These are phyloP conservation scores for Wallacemonas sp. DNA, from an alignment of 208 protist species.

Conservation along the genomic window DNA sequence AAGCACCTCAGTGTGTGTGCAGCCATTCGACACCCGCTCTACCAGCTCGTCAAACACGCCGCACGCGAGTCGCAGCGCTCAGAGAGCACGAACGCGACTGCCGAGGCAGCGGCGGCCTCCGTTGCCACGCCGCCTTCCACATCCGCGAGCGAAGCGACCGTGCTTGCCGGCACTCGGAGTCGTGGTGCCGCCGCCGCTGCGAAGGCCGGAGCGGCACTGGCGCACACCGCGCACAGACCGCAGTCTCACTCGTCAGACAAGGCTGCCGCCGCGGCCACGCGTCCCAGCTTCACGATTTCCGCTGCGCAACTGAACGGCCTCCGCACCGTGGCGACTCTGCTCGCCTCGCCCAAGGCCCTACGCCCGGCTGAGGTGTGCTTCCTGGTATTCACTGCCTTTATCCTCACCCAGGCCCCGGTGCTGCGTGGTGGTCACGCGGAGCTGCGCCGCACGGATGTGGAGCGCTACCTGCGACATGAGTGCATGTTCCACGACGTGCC, in stretches of 20 bases:
- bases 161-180: too few species aligned
- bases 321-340: slow-evolving; percentile 1
- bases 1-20: slow-evolving; percentile 75
- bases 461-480: slow-evolving; percentile 45
- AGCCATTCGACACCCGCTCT: slow-evolving; percentile 58
- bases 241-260: not conserved
- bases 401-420: slow-evolving; percentile 43
- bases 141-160: not conserved
- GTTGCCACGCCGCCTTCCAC: not conserved
- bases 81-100: not conserved
- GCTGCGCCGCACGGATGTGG: slow-evolving; percentile 41
- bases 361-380: slow-evolving; percentile 36
- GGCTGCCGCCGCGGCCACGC: not conserved
- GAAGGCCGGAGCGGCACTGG: not conserved
- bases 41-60: not conserved
- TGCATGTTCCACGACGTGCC: slow-evolving; percentile 55
- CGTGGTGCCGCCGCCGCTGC: not conserved
- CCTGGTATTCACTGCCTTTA: slow-evolving; percentile 58
- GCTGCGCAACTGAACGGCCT: not conserved
- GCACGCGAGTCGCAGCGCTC: not conserved
- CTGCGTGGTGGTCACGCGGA: slow-evolving; percentile 48
- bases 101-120: not conserved
- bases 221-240: not conserved
- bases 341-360: slow-evolving; percentile 2
- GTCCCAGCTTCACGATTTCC: not conserved